Percentiles rank a stretch among this genome's conserved stretches.
Conservation (phyloP, 495 filamentous ascomycete species). For the Daldinia vernicosa region DNA sequence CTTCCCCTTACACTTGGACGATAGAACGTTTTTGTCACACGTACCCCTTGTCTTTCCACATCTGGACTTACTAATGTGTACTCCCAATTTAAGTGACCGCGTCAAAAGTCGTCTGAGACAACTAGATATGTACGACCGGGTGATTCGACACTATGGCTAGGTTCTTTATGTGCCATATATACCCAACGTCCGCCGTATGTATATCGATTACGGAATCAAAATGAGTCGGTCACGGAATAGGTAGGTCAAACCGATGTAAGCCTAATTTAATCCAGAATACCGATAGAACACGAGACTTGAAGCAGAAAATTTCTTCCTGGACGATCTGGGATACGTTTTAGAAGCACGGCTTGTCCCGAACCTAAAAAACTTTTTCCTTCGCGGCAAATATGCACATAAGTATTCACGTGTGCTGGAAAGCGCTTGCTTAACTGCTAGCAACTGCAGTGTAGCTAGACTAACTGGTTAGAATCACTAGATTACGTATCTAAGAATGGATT, state of each 20-base stretch:
- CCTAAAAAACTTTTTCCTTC: not conserved
- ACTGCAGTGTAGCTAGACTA: not conserved
- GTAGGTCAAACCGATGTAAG: constrained; percentile 6
- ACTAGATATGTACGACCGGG: not conserved
- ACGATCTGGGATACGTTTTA: not conserved
- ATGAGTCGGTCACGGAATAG: constrained; percentile 8
- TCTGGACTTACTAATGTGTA: not conserved
- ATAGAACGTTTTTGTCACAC: not conserved
- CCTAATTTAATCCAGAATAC: not conserved
- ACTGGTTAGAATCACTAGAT: not conserved
- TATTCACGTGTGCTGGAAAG: not conserved
- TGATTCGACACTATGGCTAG: not conserved
- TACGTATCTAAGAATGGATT: not conserved
- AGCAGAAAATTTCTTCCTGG: not conserved
- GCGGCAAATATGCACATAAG: not conserved
- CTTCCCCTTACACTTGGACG: not conserved
- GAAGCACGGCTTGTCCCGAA: not conserved
- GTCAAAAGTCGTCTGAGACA: not conserved
- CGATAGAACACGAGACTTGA: constrained; percentile 4
- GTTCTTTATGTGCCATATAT: not conserved
- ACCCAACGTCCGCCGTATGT: not conserved
- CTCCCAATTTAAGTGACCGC: not conserved
- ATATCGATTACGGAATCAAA: constrained; percentile 3
- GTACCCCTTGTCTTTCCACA: not conserved
- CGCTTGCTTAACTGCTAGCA: not conserved